phyloP scores from a whole-genome alignment of 257 asterid species.

The Catharanthus roseus region DNA sequence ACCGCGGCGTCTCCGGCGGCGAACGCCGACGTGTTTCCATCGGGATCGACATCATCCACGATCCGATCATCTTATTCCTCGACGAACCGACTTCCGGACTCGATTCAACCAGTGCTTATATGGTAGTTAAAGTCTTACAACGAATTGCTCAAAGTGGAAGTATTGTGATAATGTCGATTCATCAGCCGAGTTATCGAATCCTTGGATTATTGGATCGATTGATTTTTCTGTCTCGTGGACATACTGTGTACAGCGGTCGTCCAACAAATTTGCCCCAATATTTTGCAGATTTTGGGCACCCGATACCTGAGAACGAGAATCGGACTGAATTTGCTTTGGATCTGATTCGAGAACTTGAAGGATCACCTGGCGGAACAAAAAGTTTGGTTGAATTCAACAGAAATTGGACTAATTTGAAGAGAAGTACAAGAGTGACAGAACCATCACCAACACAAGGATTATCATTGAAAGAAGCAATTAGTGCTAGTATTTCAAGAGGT shows the following conservation, averaged over 20 bases:
- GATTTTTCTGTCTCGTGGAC: constrained; percentile 34
- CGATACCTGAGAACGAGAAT: constrained; percentile 36
- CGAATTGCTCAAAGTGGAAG: constrained; percentile 46
- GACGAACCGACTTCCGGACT: constrained; percentile 52
- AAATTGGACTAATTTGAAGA: constrained; percentile 19
- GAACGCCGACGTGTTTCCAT: constrained; percentile 45
- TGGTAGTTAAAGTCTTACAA: constrained; percentile 42
- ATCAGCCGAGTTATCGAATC: constrained; percentile 46
- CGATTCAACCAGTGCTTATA: constrained; percentile 43
- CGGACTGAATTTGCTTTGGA: constrained; percentile 37
- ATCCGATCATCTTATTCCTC: constrained; percentile 40
- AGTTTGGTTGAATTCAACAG: constrained; percentile 33
- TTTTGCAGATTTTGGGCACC: constrained; percentile 35
- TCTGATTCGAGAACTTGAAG: constrained; percentile 37
- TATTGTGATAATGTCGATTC: constrained; percentile 43
- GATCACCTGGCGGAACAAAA: constrained; percentile 23
- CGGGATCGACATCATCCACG: constrained; percentile 40
- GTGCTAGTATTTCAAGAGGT: constrained; percentile 34
- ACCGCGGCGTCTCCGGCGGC: constrained; percentile 38
- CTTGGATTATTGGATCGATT: constrained; percentile 32
- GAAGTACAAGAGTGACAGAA: neutral
- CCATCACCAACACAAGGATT: neutral
- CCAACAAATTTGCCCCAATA: constrained; percentile 24
- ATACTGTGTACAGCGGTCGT: constrained; percentile 33
- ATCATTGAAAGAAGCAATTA: constrained; percentile 34